Evolutionary conservation across 768 basidiomycete species (phyloP).

Genomic region (Russula foetens): DNA sequence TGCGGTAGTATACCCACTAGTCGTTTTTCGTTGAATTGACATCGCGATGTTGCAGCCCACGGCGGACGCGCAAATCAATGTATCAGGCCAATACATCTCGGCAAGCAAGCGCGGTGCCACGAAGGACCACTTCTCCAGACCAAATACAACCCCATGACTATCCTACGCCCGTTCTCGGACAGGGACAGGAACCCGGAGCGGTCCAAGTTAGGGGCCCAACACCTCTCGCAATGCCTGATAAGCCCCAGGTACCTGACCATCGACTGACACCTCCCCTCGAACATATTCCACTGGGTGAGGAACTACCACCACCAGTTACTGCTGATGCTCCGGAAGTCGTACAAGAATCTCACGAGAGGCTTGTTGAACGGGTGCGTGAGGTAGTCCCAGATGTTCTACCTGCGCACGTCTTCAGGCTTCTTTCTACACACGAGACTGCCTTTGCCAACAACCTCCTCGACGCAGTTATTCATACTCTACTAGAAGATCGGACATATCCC

Average conservation of each 20-base stretch:
- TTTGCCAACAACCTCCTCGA: constrained; percentile 38
- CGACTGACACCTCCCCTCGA: background rate
- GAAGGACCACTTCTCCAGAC: background rate
- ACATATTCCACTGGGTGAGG: background rate
- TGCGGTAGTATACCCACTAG: background rate
- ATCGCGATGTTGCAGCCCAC: background rate
- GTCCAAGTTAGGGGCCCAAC: background rate
- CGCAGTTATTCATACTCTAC: constrained; percentile 47
- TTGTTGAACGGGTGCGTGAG: constrained; percentile 49
- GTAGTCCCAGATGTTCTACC: constrained; percentile 66
- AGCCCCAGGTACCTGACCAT: background rate
- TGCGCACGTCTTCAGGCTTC: constrained; percentile 40
- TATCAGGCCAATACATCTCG: background rate
- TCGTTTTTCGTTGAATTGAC: background rate
- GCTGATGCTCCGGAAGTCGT: background rate
- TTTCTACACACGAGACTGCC: constrained; percentile 36
- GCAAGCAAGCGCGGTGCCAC: background rate
- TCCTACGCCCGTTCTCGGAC: background rate
- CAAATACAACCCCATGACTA: background rate
- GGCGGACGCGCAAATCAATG: background rate
- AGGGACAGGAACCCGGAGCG: background rate
- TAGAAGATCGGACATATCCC: constrained; percentile 58
- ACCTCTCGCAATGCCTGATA: background rate
- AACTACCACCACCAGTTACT: background rate
- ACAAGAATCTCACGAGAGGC: constrained; percentile 20